phyloP scores from a whole-genome alignment of 805 yeast genomes.

The Metschnikowia kofuensis region DNA sequence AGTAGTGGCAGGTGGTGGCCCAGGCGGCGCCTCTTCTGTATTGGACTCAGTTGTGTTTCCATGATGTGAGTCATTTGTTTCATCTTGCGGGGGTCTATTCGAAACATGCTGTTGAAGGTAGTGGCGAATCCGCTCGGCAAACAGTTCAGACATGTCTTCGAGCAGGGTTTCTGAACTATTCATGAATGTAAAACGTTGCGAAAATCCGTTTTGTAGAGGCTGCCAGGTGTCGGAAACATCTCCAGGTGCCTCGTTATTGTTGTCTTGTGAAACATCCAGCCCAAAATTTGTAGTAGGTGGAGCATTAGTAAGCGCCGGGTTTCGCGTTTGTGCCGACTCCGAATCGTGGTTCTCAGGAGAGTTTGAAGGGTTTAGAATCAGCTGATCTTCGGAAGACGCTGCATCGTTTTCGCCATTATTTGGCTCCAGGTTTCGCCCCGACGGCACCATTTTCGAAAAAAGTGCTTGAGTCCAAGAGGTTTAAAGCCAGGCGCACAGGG shows the following conservation, averaged over 20 bases:
- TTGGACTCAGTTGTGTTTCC: background rate
- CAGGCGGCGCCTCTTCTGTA: background rate
- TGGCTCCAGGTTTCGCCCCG: background rate
- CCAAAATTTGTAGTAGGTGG: background rate
- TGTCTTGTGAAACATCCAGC: background rate
- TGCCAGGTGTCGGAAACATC: background rate
- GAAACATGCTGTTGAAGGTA: background rate
- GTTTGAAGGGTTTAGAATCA: background rate
- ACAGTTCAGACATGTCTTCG: background rate
- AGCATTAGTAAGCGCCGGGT: background rate
- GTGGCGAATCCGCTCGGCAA: constrained; percentile 1
- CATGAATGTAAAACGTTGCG: constrained; percentile 1
- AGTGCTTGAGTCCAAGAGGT: background rate
- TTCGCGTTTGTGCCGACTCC: background rate
- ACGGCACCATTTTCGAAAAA: background rate
- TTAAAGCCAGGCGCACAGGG: background rate
- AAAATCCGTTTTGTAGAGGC: background rate
- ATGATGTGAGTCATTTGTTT: background rate
- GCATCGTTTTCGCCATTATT: background rate
- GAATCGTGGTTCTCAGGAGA: background rate
- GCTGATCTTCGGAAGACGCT: background rate
- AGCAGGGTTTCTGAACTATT: background rate
- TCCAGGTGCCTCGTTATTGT: background rate
- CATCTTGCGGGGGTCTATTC: background rate
- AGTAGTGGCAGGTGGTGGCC: background rate